Conservation (phyloP, 2,329 filamentous ascomycete species). For the Dothistroma pini region DNA sequence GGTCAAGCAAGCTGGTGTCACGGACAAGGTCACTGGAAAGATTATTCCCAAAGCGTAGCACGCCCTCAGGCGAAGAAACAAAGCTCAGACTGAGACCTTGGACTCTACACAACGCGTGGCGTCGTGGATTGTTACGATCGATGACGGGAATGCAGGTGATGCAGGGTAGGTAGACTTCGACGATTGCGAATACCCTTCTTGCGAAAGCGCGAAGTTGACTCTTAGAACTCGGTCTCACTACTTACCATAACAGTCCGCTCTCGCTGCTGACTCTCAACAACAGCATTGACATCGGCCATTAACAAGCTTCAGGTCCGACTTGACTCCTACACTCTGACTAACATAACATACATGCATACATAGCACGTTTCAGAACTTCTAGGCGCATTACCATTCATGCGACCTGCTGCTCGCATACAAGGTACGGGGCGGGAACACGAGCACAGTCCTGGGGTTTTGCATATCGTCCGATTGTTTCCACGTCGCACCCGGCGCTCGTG, state of each 20-base stretch:
- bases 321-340: background rate
- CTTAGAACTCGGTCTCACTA: background rate
- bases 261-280: background rate
- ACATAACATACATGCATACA: background rate
- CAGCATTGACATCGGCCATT: background rate
- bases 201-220: no score
- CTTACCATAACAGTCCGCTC: background rate
- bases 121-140: no score
- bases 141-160: no score
- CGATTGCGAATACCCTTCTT: no score
- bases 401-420: background rate
- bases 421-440: background rate
- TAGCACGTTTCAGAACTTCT: background rate
- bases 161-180: no score
- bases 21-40: conserved; percentile 24
- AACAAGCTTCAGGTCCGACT: background rate
- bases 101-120: no score
- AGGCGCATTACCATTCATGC: background rate
- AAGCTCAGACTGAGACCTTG: no score
- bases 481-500: background rate
- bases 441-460: background rate
- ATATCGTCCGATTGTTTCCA: background rate
- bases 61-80: background rate
- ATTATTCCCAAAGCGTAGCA: conserved; percentile 24
- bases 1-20: conserved; percentile 38